Evolutionary conservation across 768 basidiomycete species (phyloP).

Genomic region (Cystobasidium onofrii): DNA sequence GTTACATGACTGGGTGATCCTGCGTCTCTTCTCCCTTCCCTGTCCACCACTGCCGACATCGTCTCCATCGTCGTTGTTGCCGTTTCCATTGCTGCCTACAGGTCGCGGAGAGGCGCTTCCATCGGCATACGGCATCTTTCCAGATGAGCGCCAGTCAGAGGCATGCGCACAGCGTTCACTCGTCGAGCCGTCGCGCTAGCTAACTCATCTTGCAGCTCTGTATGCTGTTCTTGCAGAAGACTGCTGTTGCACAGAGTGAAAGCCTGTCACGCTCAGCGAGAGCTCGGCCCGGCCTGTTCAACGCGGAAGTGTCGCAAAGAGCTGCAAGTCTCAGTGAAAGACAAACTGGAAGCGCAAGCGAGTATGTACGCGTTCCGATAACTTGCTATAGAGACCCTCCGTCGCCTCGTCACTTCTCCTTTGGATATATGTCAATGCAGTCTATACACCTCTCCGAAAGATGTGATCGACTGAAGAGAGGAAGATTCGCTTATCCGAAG

Average conservation of each 20-base stretch:
- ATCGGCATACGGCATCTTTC: background rate
- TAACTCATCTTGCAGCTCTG: background rate
- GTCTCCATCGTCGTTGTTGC: background rate
- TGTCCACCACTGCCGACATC: background rate
- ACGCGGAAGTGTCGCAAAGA: no score
- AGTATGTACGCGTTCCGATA: no score
- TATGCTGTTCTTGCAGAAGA: background rate
- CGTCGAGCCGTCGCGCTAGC: background rate
- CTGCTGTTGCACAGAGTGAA: background rate
- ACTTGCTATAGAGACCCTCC: no score
- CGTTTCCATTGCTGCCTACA: background rate
- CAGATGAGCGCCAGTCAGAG: background rate
- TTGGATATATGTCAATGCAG: no score
- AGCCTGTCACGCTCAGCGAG: background rate
- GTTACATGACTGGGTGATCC: constrained; percentile 24
- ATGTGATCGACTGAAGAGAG: no score
- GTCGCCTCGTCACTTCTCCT: no score
- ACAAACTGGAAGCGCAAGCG: no score
- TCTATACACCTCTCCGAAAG: no score
- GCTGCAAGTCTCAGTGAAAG: no score
- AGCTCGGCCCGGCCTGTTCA: no score
- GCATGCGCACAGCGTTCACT: background rate
- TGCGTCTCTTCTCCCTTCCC: constrained; percentile 14
- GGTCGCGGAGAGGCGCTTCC: background rate
- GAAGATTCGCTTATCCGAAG: no score